Evolutionary conservation across 2,329 filamentous ascomycete genomes (phyloP).

Genomic region (Fusarium pininemorale): DNA sequence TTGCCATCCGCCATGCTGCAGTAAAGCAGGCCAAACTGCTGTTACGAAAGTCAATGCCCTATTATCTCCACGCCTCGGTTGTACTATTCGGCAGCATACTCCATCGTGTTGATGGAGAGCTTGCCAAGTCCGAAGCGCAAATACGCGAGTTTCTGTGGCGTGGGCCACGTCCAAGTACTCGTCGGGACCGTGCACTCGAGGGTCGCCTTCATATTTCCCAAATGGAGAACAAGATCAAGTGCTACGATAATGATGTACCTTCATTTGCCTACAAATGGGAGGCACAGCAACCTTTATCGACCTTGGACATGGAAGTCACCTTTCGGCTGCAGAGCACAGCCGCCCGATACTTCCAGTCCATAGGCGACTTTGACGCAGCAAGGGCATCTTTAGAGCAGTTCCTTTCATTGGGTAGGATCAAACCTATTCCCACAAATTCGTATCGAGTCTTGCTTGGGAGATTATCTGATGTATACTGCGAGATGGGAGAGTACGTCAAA

Average conservation of each 20-base stretch:
- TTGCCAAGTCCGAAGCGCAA: conserved; percentile 36
- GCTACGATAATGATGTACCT: conserved; percentile 42
- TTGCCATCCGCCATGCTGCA: conserved; percentile 35
- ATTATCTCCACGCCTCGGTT: conserved; percentile 42
- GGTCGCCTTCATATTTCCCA: conserved; percentile 46
- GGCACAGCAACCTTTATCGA: conserved; percentile 39
- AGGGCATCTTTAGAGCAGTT: conserved; percentile 43
- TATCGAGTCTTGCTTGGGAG: conserved; percentile 38
- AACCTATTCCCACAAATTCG: conserved; percentile 38
- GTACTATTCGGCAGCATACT: conserved; percentile 45
- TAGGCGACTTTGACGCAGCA: conserved; percentile 43
- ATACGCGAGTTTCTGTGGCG: conserved; percentile 38
- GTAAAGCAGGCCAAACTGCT: conserved; percentile 35
- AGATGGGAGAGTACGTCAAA: conserved; percentile 36
- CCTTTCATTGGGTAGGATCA: conserved; percentile 34
- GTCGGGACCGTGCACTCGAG: conserved; percentile 39
- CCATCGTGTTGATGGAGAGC: conserved; percentile 35
- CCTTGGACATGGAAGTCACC: conserved; percentile 44
- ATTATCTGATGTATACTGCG: conserved; percentile 42
- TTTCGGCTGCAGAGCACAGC: conserved; percentile 44
- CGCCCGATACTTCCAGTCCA: conserved; percentile 44
- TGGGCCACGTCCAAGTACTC: conserved; percentile 17
- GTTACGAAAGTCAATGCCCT: conserved; percentile 42
- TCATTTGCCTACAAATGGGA: conserved; percentile 44
- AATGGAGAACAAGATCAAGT: conserved; percentile 47